Evolutionary conservation across 2,329 filamentous ascomycete genomes (phyloP).

Genomic region (Epichloe glyceriae): DNA sequence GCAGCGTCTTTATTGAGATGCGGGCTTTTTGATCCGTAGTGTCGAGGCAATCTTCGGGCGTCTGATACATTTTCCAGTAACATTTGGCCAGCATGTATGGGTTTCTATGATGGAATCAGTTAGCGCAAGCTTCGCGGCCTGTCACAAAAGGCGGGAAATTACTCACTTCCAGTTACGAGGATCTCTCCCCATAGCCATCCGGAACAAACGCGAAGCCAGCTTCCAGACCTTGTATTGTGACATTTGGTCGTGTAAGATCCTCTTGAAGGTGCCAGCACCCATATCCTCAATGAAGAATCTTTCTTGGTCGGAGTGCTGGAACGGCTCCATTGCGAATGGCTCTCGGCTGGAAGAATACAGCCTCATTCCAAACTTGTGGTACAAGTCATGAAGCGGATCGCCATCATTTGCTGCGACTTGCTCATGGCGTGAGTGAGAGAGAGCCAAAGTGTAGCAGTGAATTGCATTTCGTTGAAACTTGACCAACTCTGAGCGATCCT

Average conservation of each 20-base stretch:
- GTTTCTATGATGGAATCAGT: slow-evolving; percentile 27
- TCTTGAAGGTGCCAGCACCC: slow-evolving; percentile 38
- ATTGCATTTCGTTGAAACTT: slow-evolving; percentile 68
- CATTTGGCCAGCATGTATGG: slow-evolving; percentile 50
- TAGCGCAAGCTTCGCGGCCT: neutral
- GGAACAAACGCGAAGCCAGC: slow-evolving; percentile 43
- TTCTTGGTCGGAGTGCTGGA: slow-evolving; percentile 42
- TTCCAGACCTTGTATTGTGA: slow-evolving; percentile 49
- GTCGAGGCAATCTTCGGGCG: slow-evolving; percentile 29
- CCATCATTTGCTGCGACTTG: slow-evolving; percentile 32
- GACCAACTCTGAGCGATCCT: slow-evolving; percentile 60
- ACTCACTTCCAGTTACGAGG: slow-evolving; percentile 45
- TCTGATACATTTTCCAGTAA: slow-evolving; percentile 51
- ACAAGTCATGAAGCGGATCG: slow-evolving; percentile 44
- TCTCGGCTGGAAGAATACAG: slow-evolving; percentile 49
- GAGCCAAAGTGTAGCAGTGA: slow-evolving; percentile 58
- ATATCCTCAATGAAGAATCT: slow-evolving; percentile 41
- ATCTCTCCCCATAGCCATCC: slow-evolving; percentile 39
- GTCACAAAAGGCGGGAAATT: neutral
- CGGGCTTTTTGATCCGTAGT: slow-evolving; percentile 25
- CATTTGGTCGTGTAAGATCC: slow-evolving; percentile 42
- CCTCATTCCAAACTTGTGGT: slow-evolving; percentile 47
- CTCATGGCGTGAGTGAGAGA: slow-evolving; percentile 39
- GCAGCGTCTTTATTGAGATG: slow-evolving; percentile 24
- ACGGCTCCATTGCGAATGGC: slow-evolving; percentile 50